A percentile compares a stretch with the other conserved stretches of the same genome.
These are phyloP conservation scores for Macrocybe gigantea DNA, from an alignment of 768 basidiomycete genomes.

Conservation along the genomic window DNA sequence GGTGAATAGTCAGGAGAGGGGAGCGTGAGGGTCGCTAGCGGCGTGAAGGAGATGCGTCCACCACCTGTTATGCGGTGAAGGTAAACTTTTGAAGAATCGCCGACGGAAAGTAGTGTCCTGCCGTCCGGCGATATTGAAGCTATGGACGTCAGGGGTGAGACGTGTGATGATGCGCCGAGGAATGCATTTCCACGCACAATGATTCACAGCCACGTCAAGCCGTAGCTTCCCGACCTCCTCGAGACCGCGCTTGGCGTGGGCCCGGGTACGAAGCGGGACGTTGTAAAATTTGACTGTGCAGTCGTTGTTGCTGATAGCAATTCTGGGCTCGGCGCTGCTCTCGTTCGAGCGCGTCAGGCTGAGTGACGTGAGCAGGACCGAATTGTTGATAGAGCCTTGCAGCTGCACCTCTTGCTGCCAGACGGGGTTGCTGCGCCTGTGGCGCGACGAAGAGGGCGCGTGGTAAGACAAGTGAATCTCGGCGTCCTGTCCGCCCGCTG, in stretches of 20 bases:
- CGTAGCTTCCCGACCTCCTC: constrained; percentile 46
- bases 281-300: constrained; percentile 76
- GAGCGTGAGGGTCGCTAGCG: constrained; percentile 63
- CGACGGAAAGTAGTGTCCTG: constrained; percentile 80
- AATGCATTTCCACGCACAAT: constrained; percentile 46
- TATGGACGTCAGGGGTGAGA: constrained; percentile 22
- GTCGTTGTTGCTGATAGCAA: constrained; percentile 87
- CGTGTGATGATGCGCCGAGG: not conserved
- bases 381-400: constrained; percentile 76
- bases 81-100: constrained; percentile 83
- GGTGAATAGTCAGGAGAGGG: constrained; percentile 44
- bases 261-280: constrained; percentile 48
- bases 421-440: constrained; percentile 11
- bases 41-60: constrained; percentile 57
- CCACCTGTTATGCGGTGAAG: constrained; percentile 68
- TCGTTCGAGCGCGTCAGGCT: constrained; percentile 54
- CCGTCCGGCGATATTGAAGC: constrained; percentile 90
- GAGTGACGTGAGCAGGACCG: constrained; percentile 61
- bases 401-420: constrained; percentile 58
- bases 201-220: constrained; percentile 72
- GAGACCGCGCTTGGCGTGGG: constrained; percentile 31
- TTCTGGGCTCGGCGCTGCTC: constrained; percentile 66
- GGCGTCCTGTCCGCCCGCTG: constrained; percentile 69
- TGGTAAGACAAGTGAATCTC: constrained; percentile 59
- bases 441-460: constrained; percentile 18